phyloP scores from a whole-genome alignment of 352 stramenopile genomes.

The Globisporangium emineosum region DNA sequence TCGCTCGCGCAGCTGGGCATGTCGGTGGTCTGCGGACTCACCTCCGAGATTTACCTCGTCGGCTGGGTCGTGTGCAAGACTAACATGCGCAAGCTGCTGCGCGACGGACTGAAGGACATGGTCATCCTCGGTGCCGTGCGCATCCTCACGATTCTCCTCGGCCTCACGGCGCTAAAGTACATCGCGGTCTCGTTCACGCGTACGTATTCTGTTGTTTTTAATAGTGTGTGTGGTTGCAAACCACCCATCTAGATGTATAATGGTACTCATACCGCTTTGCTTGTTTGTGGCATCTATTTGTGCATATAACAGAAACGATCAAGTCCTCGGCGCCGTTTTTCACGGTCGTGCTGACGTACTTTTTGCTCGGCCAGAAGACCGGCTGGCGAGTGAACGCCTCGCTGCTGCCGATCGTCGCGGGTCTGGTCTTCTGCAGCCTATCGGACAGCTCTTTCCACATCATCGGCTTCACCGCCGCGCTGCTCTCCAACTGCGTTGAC shows the following conservation, averaged over 20 bases:
- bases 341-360: constrained; percentile 85
- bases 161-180: constrained; percentile 89
- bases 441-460: constrained; percentile 85
- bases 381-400: constrained; percentile 81
- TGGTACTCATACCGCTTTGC: no score
- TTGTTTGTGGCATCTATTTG: constrained; percentile 2
- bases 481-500: constrained; percentile 90
- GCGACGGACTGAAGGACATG: constrained; percentile 79
- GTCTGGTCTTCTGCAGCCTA: constrained; percentile 84
- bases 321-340: constrained; percentile 91
- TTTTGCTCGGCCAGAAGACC: constrained; percentile 82
- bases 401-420: constrained; percentile 83
- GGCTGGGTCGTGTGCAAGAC: constrained; percentile 58
- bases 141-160: constrained; percentile 86
- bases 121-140: constrained; percentile 75
- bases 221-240: neutral
- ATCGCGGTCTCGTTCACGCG: constrained; percentile 90
- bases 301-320: constrained; percentile 78
- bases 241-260: neutral
- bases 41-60: constrained; percentile 70
- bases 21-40: constrained; percentile 69
- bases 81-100: constrained; percentile 43
- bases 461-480: constrained; percentile 86
- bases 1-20: constrained; percentile 76
- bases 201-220: constrained; percentile 24